Evolutionary conservation across 129 eudicot genomes (phyloP), one percentile per base, ranked within the genome.

Genomic region (Artemisia tridentata): DNA sequence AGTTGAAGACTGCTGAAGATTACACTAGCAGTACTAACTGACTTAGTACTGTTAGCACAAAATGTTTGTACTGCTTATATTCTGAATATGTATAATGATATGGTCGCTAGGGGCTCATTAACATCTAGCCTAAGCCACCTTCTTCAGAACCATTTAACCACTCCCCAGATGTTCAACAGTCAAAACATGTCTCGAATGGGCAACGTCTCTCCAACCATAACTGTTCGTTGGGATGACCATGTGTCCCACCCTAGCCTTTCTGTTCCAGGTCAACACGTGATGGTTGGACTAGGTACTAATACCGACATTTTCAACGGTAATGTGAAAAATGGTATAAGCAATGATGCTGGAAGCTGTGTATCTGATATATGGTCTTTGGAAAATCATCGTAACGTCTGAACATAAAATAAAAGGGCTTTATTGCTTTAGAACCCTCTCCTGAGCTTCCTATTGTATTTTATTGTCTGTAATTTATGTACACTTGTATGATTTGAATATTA

Each of bases 71-170:
- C n/a, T n/a, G n/a, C n/a, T n/a, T n/a, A n/a, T n/a, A n/a, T n/a
- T n/a, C n/a, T n/a, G n/a, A n/a, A n/a, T n/a, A n/a, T n/a, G n/a
- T n/a, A n/a, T n/a, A n/a, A n/a, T n/a, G n/a, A n/a, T n/a, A n/a
- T n/a, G n/a, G n/a, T n/a, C n/a, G n/a, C 96, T 17, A 84, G 97
- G 67, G 96, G 98, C 68, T 84, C 96, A 0, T 67, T 89, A 69
- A 86, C 98, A 43, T 83, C 95, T 9, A 87, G 90, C 72, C 71
- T 93, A 46, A 93, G 82, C 75, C 90, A 85, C 66, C 85, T 92
- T 20, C 79, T 93, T n/a, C 96, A 89, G 20, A 93, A 88, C 67
- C 90, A 85, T 62, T 56, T 87, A n/a, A 75, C 65, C 69, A 59
- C 80, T 38, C 85, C 97, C 4, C 90, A 81, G 45, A 20, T 80